Evolutionary conservation across 805 yeast species (phyloP), one percentile per base, ranked within the genome.

Genomic region (Starmerella apis): DNA sequence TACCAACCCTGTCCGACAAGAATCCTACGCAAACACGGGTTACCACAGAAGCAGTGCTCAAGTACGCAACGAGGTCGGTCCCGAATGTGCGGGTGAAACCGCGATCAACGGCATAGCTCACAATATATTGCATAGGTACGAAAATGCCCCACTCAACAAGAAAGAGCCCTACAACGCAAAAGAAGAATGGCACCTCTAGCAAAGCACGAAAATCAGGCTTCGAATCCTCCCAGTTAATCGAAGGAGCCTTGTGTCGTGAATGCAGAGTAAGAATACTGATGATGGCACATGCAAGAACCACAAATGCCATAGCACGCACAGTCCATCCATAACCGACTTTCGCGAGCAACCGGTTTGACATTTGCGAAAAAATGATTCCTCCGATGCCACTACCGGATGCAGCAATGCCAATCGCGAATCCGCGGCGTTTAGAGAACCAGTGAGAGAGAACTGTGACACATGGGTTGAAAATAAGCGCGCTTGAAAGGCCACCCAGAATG

Each of bases 381-480:
- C 86, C 86, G 6, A 78, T 63, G 3, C 83, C 76, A 1, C 84
- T 84, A 2, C 86, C 86, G 9, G 78, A 65, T 49, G 81, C 76
- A 3, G 81, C 80, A 3, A 79, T 55, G 0, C 86, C 84, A 31
- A 78, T 67, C 5, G 81, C 83, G 48, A 71, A 60, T 0, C 81
- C 86, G 52, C 85, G 69, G 50, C 71, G 74, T 22, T 64, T 66
- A 50, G 66, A 61, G 57, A 81, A 82, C 77, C 81, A 81, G 56
- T 82, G 87, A 37, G 80, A 73, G 5, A 78, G 64, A 10, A 73
- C 77, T 2, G 80, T 75, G 2, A 79, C 62, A 23, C 73, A 61
- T 0, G 85, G 84, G 8, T 76, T 74, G 60, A 76, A 70, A 3
- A 79, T 58, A 38, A 66, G 46, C 24, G 70, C 57, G 16, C 66